Evolutionary conservation across 108 stramenopile species (phyloP).

Genomic region (Cylindrotheca fusiformis): DNA sequence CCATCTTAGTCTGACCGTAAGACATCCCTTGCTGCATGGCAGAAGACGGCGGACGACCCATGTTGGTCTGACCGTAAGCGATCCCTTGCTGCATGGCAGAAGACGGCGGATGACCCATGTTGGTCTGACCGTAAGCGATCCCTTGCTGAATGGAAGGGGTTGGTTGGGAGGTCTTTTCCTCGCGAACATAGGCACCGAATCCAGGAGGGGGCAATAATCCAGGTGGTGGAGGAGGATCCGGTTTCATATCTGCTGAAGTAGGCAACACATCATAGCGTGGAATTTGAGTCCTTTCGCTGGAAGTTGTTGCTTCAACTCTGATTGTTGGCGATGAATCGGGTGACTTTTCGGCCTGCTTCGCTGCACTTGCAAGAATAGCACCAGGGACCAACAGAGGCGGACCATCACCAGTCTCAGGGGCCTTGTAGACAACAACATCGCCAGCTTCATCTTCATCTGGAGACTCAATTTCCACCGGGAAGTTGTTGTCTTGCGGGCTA

Average conservation of each 20-base stretch:
- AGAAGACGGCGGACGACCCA: too few species aligned
- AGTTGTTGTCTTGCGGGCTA: neutral
- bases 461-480: neutral
- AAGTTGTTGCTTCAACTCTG: constrained; percentile 3
- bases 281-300: too few species aligned
- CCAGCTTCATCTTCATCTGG: constrained; percentile 27
- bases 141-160: too few species aligned
- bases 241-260: constrained; percentile 1
- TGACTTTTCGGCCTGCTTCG: neutral
- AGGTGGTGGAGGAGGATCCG: neutral
- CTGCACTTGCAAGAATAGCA: neutral
- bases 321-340: neutral
- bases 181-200: too few species aligned
- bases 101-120: too few species aligned
- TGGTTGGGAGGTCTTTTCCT: too few species aligned
- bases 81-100: too few species aligned
- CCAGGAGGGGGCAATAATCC: neutral
- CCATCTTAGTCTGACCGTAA: too few species aligned
- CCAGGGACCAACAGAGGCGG: neutral
- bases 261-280: too few species aligned
- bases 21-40: too few species aligned
- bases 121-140: too few species aligned
- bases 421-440: constrained; percentile 10
- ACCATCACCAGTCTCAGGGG: neutral
- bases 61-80: too few species aligned